Evolutionary conservation across 1,284 basidiomycete species (phyloP), one percentile per base, ranked within the genome.

Genomic region (Ganoderma boninense): DNA sequence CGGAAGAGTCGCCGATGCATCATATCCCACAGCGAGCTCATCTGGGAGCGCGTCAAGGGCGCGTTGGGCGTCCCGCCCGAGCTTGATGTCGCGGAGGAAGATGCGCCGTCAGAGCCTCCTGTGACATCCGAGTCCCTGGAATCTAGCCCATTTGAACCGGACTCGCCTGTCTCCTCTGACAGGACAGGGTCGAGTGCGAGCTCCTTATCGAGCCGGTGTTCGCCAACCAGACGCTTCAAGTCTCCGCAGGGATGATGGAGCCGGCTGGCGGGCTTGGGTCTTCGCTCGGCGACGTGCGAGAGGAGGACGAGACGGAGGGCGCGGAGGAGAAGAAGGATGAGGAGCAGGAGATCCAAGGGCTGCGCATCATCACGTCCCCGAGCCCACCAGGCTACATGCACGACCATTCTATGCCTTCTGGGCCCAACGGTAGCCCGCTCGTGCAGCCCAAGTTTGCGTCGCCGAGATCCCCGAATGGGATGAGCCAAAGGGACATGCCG

Each of bases 31-130:
- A 92, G 90, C 32, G 93, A 95, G 78, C 86, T 93, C 64, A 90
- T 95, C 70, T 95, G 93, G 93, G 93, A 95, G 79, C 87, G 93
- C 65, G 83, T 95, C 77, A 94, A 94, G 78, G 92, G 90, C 43
- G 92, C 92, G 0, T 82, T 95, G 1, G 93, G 93, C 13, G 88
- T 94, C 0, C 93, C 93, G 2, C 90, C 90, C 0, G 93, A 95
- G 75, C 83, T 95, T 11, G 93, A 94, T 73, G 76, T 86, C 35
- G 87, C 89, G 62, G 84, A 83, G 43, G 85, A 87, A 14, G 80
- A 81, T 18, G 64, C 62, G 5, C 46, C 44, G 18, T 18, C 44
- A 3, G 68, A 66, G 5, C 66, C 69, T 4, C 68, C 71, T 23
- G 64, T 71, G 44, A 70, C 73, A 6, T 61, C 68, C 0, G 73